Base-by-base conservation (phyloP, 495 filamentous ascomycete species). In the Parathielavia appendiculata region DNA sequence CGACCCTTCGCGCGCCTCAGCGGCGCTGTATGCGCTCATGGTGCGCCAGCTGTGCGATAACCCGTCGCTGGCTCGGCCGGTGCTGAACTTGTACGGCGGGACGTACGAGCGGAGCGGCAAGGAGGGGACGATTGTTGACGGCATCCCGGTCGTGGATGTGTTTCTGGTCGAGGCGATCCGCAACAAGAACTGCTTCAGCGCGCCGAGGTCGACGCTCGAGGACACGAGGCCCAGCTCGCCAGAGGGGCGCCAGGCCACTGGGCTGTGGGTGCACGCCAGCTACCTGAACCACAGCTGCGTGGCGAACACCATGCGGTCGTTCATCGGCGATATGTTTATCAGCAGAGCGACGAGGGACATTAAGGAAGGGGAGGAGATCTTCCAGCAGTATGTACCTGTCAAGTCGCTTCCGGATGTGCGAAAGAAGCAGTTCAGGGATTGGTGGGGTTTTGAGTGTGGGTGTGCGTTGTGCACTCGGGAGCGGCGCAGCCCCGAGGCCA, bases 251-350 rank as follows among this genome's bases (percentile, higher is more conserved):
- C 66, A 70, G 32, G 72, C 70, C 1, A 71, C 68, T 57, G 82
- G 80, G 0, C 48, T 86, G 19, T 86, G 84, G 83, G 60, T 68
- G 6, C 60, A 72, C 43, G 77, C 81, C 5, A 76, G 77, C 1
- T 76, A 74, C 63, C 73, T 81, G 57, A 86, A 86, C 65, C 83
- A 86, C 62, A 74, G 71, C 54, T 86, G 83, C 66, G 51, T 78
- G 45, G 70, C 72, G 23, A 85, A 82, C 58, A 70, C 69, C 10
- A 69, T 68, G 12, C 77, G 81, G 11, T 71, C 76, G 9, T 84
- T 83, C 63, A 72, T 84, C 36, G 80, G 81, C n/a, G 82, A 85
- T 57, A 73, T 86, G 68, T 73, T 81, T 64, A 69, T 84, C 47
- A 60, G 81, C 41, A 75, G 79, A 19, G 81, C 83, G 0, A 71